Conservation (phyloP, 129 eudicot genomes). For the Arctium minus region DNA sequence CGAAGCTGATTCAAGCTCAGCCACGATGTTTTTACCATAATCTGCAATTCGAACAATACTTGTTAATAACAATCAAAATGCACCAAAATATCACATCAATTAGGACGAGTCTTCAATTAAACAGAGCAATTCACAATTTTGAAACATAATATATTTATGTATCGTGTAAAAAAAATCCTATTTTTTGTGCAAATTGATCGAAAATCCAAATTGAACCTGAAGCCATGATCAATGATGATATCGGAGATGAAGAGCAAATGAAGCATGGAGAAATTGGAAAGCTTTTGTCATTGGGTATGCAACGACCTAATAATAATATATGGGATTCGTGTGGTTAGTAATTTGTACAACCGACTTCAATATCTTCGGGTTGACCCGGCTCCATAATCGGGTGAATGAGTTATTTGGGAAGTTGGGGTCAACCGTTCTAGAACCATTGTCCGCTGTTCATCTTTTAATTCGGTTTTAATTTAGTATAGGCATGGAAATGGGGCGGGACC, state of each 20-base stretch:
- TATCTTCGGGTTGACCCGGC: conserved; percentile 22
- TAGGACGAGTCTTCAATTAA: conserved; percentile 7
- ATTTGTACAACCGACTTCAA: conserved; percentile 25
- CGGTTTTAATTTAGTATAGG: neutral
- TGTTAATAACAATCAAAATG: neutral
- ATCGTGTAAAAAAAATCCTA: neutral
- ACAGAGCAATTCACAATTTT: neutral
- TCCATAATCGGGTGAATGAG: neutral
- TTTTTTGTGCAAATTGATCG: neutral
- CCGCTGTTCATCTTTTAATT: too few species aligned
- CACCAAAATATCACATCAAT: neutral
- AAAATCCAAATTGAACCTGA: conserved; percentile 10
- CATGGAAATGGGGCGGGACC: too few species aligned
- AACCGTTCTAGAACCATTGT: neutral
- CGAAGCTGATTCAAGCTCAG: conserved; percentile 81
- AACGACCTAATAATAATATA: conserved; percentile 11
- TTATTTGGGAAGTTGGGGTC: neutral
- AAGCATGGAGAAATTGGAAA: conserved; percentile 16
- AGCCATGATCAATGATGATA: conserved; percentile 29
- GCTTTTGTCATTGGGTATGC: conserved; percentile 15
- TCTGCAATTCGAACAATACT: conserved; percentile 35
- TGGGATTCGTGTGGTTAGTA: conserved; percentile 28
- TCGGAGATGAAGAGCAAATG: neutral
- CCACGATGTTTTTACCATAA: conserved; percentile 49
- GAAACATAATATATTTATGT: conserved; percentile 7